phyloP scores from a whole-genome alignment of 345 rosid genomes.

The Eucalyptus regnans region DNA sequence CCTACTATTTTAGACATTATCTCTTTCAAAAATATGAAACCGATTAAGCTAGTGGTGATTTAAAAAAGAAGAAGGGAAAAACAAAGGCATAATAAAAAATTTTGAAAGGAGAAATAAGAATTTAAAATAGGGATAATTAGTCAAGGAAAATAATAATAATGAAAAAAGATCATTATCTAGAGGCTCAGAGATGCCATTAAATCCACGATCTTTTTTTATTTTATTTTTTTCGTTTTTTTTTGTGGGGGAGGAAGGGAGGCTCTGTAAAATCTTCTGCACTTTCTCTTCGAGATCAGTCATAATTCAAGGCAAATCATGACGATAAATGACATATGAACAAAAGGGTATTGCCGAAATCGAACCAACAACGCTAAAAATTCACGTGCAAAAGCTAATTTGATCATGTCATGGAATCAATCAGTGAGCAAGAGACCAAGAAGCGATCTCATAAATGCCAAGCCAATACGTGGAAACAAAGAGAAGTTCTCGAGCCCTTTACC shows the following conservation, averaged over 20 bases:
- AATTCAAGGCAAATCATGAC: neutral
- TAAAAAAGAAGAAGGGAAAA: neutral
- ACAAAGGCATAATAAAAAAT: neutral
- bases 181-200: no score
- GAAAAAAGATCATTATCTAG: no score
- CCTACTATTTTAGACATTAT: neutral
- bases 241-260: neutral
- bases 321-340: neutral
- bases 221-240: rapidly evolving
- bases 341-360: neutral
- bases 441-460: neutral
- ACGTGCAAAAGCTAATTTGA: neutral
- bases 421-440: neutral
- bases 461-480: neutral
- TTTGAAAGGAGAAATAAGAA: neutral
- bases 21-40: neutral
- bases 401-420: neutral
- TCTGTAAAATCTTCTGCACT: neutral
- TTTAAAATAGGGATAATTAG: neutral
- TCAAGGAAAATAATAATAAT: neutral
- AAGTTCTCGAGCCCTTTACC: neutral
- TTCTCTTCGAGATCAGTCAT: neutral
- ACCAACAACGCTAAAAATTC: neutral
- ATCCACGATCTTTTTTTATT: neutral
- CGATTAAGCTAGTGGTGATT: neutral